These are phyloP conservation scores for Colletotrichum eleusines DNA, from an alignment of 2,329 filamentous ascomycete genomes.

Conservation along the genomic window DNA sequence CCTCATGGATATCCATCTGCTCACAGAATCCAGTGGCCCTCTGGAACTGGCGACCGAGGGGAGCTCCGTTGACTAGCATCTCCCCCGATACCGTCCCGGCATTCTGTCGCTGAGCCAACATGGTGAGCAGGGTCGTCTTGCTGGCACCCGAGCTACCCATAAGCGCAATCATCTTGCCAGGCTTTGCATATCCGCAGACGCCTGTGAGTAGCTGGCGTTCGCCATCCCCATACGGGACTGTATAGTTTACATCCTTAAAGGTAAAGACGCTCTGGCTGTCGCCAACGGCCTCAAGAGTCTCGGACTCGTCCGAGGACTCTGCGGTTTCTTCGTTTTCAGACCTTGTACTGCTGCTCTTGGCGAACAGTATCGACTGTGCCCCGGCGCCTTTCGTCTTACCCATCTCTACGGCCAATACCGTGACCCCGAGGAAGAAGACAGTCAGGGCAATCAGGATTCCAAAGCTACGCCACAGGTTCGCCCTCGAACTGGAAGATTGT, in stretches of 20 bases:
- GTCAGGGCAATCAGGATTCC: constrained; percentile 82
- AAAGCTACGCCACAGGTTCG: constrained; percentile 80
- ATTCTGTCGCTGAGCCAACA: constrained; percentile 78
- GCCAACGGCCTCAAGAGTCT: constrained; percentile 60
- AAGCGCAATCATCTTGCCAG: constrained; percentile 82
- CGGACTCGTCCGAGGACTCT: constrained; percentile 46
- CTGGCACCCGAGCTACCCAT: constrained; percentile 87
- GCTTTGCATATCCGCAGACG: constrained; percentile 83
- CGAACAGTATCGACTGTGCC: constrained; percentile 35
- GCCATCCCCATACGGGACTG: constrained; percentile 63
- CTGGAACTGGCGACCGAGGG: constrained; percentile 71
- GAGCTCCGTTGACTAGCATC: constrained; percentile 71
- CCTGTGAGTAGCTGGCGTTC: constrained; percentile 31
- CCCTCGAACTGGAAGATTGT: constrained; percentile 48
- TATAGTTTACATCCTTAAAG: constrained; percentile 78
- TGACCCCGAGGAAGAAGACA: constrained; percentile 79
- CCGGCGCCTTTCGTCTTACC: no score
- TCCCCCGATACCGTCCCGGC: constrained; percentile 71
- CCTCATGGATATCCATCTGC: constrained; percentile 77
- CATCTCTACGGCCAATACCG: constrained; percentile 75
- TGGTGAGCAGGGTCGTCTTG: constrained; percentile 88
- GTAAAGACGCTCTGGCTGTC: constrained; percentile 76
- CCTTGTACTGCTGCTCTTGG: constrained; percentile 3
- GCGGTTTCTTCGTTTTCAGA: constrained; percentile 43
- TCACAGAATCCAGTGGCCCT: constrained; percentile 76